These are phyloP conservation scores for Cladosporium phlei DNA, from an alignment of 2,329 filamentous ascomycete genomes.

Conservation along the genomic window DNA sequence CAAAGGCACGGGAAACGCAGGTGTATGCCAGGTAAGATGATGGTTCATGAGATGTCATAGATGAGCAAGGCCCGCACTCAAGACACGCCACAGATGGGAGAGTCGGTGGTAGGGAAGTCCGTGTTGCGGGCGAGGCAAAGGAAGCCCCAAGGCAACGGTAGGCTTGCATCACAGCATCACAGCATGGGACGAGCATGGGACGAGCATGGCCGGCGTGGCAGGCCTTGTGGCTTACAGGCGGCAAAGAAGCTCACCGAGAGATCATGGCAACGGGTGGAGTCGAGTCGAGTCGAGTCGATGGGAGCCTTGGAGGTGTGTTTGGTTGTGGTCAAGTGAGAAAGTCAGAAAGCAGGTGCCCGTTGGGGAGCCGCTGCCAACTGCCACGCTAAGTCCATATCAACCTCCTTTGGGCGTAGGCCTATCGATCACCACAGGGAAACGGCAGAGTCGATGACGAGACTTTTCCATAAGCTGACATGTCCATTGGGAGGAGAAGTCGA, in stretches of 20 bases:
- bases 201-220: conserved; percentile 2
- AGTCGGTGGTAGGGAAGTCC: conserved; percentile 10
- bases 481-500: no score
- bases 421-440: background rate
- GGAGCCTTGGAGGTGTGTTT: no score
- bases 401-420: background rate
- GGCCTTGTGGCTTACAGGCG: background rate
- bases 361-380: conserved; percentile 10
- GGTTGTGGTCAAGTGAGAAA: no score
- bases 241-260: no score
- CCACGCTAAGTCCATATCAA: background rate
- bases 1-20: background rate
- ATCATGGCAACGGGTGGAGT: conserved; percentile 2
- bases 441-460: conserved; percentile 8
- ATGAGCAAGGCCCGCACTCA: background rate
- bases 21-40: conserved; percentile 1
- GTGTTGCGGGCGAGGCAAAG: conserved; percentile 1
- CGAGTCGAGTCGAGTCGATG: no score
- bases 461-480: no score
- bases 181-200: conserved; percentile 7
- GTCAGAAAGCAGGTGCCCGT: conserved; percentile 2
- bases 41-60: no score
- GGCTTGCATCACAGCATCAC: no score
- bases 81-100: background rate
- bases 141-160: conserved; percentile 2